phyloP scores from a whole-genome alignment of 1,284 basidiomycete genomes.

The Cryptococcus wingfieldii region DNA sequence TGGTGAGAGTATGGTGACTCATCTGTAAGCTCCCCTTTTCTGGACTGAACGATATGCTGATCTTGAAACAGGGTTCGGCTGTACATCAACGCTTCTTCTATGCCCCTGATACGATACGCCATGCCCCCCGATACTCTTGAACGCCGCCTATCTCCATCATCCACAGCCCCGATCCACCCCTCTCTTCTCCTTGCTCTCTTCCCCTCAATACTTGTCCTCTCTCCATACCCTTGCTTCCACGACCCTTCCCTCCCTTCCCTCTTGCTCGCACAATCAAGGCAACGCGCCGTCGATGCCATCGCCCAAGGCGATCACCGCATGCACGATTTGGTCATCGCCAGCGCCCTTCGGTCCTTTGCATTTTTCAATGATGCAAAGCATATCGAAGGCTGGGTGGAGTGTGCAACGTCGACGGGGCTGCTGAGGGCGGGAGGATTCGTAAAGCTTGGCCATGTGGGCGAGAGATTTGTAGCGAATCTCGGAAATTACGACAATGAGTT shows the following conservation, averaged over 20 bases:
- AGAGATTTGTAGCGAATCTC: conserved; percentile 14
- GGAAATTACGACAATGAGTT: not conserved
- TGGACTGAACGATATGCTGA: not conserved
- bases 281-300: conserved; percentile 21
- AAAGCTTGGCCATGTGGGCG: conserved; percentile 31
- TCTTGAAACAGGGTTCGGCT: conserved; percentile 22
- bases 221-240: conserved; percentile 17
- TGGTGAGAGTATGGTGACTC: conserved; percentile 38
- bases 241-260: conserved; percentile 11
- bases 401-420: conserved; percentile 16
- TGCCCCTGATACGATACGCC: conserved; percentile 15
- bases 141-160: conserved; percentile 20
- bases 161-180: conserved; percentile 29
- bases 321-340: conserved; percentile 36
- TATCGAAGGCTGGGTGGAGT: conserved; percentile 41
- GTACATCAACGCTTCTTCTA: conserved; percentile 16
- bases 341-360: conserved; percentile 20
- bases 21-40: conserved; percentile 29
- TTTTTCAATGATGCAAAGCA: conserved; percentile 28
- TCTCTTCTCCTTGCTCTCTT: conserved; percentile 32
- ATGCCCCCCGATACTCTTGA: conserved; percentile 24
- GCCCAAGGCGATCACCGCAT: conserved; percentile 28
- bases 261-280: conserved; percentile 23
- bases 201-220: conserved; percentile 19
- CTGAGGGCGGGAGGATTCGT: conserved; percentile 30